Evolutionary conservation across 306 rosid species (phyloP).

Genomic region (Castanea crenata): DNA sequence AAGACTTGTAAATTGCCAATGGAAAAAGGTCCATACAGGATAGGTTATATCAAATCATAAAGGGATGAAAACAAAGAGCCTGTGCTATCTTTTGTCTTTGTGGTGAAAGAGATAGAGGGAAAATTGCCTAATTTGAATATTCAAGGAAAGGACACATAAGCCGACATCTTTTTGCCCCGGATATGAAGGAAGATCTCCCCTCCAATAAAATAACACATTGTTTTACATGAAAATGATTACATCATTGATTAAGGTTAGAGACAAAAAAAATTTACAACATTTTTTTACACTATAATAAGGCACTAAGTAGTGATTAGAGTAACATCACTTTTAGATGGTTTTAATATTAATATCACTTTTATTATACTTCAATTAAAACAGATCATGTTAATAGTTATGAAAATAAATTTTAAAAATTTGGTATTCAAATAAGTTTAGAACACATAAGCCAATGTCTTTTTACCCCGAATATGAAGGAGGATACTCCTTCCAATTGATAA

Average conservation of each 20-base stretch:
- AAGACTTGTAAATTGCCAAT: background rate
- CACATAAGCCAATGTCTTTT: slow-evolving; percentile 17
- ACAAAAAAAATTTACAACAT: too few species aligned
- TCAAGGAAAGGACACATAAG: slow-evolving; percentile 28
- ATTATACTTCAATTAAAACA: too few species aligned
- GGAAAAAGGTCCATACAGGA: slow-evolving; percentile 19
- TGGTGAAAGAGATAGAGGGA: slow-evolving; percentile 31
- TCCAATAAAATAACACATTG: background rate
- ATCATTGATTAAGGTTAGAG: too few species aligned
- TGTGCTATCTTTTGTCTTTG: slow-evolving; percentile 33
- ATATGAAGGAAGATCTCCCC: background rate
- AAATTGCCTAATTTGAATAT: slow-evolving; percentile 25
- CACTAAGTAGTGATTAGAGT: too few species aligned
- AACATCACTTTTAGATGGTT: too few species aligned
- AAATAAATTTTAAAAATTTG: too few species aligned
- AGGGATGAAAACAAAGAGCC: slow-evolving; percentile 29
- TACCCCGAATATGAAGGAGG: background rate
- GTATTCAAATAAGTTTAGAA: slow-evolving; percentile 22
- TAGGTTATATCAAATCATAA: slow-evolving; percentile 35
- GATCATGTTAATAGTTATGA: too few species aligned
- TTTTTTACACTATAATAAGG: too few species aligned
- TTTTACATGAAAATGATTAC: too few species aligned
- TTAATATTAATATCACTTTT: too few species aligned
- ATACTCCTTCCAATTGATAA: background rate
- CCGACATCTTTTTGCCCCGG: slow-evolving; percentile 15